Conservation (phyloP, 345 rosid genomes). For the Anastatica hierochuntica region DNA sequence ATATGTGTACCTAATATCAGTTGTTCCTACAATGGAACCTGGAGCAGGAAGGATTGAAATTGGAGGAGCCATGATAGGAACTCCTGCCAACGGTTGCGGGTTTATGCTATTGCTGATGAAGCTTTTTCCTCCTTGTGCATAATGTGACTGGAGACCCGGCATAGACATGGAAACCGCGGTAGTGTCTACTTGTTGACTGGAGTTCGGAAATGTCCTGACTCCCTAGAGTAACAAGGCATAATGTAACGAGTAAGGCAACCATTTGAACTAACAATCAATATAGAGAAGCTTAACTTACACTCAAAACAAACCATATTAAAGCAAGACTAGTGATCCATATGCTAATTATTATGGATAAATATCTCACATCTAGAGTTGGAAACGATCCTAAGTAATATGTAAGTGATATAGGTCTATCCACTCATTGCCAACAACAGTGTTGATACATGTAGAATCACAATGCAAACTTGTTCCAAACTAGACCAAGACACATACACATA, state of each 20-base stretch:
- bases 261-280: too few relatives aligned
- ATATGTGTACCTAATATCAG: conserved; percentile 49
- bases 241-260: background rate
- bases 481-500: background rate
- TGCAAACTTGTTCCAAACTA: background rate
- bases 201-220: conserved; percentile 37
- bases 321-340: too few relatives aligned
- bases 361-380: too few relatives aligned
- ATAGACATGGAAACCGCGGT: conserved; percentile 30
- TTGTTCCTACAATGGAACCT: conserved; percentile 46
- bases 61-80: conserved; percentile 42
- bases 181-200: conserved; percentile 38
- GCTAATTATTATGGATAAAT: too few relatives aligned
- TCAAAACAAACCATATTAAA: background rate
- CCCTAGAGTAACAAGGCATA: conserved; percentile 29
- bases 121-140: conserved; percentile 29
- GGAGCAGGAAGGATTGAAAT: conserved; percentile 36
- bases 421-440: background rate
- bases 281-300: conserved; percentile 4
- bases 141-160: conserved; percentile 42
- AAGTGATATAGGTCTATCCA: too few relatives aligned
- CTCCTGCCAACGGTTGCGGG: conserved; percentile 40
- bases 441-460: background rate
- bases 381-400: too few relatives aligned
- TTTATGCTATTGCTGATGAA: conserved; percentile 19